phyloP scores from a whole-genome alignment of 768 basidiomycete genomes.

The Clathrus columnatus region DNA sequence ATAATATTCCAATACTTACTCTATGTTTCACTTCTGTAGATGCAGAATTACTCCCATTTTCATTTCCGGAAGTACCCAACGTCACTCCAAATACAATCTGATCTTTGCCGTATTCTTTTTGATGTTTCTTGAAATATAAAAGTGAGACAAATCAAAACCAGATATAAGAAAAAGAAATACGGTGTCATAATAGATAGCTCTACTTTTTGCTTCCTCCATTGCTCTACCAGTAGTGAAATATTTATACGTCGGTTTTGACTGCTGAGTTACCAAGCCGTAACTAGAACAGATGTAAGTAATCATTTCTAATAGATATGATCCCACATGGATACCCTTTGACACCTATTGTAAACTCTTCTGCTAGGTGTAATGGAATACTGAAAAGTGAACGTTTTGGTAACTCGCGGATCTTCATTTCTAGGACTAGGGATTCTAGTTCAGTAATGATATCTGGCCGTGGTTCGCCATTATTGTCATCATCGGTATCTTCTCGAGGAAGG shows the following conservation, averaged over 20 bases:
- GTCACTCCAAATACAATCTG: slow-evolving; percentile 33
- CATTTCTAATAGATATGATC: not conserved
- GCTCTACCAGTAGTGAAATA: slow-evolving; percentile 78
- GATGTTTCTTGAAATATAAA: slow-evolving; percentile 21
- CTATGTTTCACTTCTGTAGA: slow-evolving; percentile 3
- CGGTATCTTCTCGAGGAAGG: slow-evolving; percentile 34
- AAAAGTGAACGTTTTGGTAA: slow-evolving; percentile 77
- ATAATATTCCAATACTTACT: not conserved
- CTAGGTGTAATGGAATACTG: slow-evolving; percentile 73
- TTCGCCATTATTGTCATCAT: slow-evolving; percentile 40
- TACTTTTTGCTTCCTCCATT: slow-evolving; percentile 66
- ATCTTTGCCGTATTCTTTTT: slow-evolving; percentile 28
- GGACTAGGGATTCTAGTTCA: slow-evolving; percentile 25
- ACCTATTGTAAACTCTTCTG: slow-evolving; percentile 63
- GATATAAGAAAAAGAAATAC: slow-evolving; percentile 29
- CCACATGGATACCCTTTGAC: slow-evolving; percentile 55
- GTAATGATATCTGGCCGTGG: slow-evolving; percentile 63
- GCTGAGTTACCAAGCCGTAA: slow-evolving; percentile 82
- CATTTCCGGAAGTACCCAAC: slow-evolving; percentile 29
- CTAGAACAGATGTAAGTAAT: slow-evolving; percentile 31
- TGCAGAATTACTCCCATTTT: slow-evolving; percentile 10
- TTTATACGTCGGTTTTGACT: slow-evolving; percentile 73
- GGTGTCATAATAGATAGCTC: slow-evolving; percentile 71
- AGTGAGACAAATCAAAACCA: not conserved
- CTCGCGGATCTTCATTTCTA: slow-evolving; percentile 69